Base-by-base conservation (phyloP, 1,284 basidiomycete genomes). In the Leccinum solheimii region DNA sequence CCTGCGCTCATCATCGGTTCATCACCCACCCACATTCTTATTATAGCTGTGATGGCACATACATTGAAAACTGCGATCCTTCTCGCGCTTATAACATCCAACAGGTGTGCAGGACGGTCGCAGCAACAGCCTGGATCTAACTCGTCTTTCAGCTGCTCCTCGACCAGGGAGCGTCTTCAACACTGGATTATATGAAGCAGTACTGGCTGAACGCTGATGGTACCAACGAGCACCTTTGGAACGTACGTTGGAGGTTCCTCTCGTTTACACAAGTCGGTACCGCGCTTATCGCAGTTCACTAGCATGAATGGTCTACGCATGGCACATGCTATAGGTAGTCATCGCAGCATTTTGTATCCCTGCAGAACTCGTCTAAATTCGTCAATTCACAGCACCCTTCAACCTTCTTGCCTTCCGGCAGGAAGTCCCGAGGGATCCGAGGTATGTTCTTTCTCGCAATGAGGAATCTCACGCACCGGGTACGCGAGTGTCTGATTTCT, bases 281-380 rank as follows among this genome's bases (percentile, higher is more conserved):
- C 6, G 14, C 19, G 26, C 51, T 64, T 72, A 63, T 36, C 16
- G 8, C 26, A 45, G 56, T 50, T 19, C 58, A 79, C 21, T 32
- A 68, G 85, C 88, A 90, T 66, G 88, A 90, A 72, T 91, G 88
- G 89, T 66, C 77, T 21, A 85, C 77, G 16, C 90, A 92, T 66
- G 90, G 90, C 11, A 92, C 91, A 16, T 92, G 91, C 72, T 83
- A 83, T 75, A 86, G 84, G 84, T 85, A 66, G 16, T 5, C 19
- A 57, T 8, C 64, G 11, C 21, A 13, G 1, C 2, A 16, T 34
- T 7, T 30, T 38, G 16, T n/a, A 34, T 61, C 11, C 19, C 11
- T 14, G 26, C n/a, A 5, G 4, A 32, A 2, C 7, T 11, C 1
- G 26, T 32, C 34, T 61, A 26, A 67, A 49, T 49, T 13, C 1